Conservation (phyloP, 345 rosid species). For the Moringa oleifera region DNA sequence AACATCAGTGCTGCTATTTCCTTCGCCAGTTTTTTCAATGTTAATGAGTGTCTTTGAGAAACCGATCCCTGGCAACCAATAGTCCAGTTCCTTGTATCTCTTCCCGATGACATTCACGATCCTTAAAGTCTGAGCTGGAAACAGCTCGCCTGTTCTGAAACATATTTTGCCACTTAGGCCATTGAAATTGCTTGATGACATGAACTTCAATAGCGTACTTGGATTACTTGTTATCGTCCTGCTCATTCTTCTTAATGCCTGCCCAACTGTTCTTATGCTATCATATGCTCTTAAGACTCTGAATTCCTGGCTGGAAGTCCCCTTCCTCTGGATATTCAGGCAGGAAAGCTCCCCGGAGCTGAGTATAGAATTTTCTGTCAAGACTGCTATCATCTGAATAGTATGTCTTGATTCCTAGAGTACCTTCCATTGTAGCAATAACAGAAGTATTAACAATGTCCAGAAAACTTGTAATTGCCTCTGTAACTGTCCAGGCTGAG, state of each 20-base stretch:
- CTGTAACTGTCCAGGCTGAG: constrained; percentile 41
- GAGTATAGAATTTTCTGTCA: constrained; percentile 18
- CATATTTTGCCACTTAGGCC: constrained; percentile 40
- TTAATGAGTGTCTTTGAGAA: constrained; percentile 11
- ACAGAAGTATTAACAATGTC: constrained; percentile 34
- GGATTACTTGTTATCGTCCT: not conserved
- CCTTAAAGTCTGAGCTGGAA: constrained; percentile 2
- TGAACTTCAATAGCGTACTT: constrained; percentile 8
- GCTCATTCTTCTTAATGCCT: constrained; percentile 10
- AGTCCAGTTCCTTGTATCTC: constrained; percentile 26
- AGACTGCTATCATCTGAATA: constrained; percentile 9
- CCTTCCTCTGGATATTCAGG: constrained; percentile 22
- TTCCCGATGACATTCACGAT: constrained; percentile 31
- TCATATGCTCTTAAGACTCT: constrained; percentile 40
- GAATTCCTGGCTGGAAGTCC: constrained; percentile 27
- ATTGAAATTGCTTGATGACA: constrained; percentile 21
- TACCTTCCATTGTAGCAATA: constrained; percentile 33
- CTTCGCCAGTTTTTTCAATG: too few species aligned
- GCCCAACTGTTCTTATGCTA: constrained; percentile 20
- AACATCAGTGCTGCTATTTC: not conserved
- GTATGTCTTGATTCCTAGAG: too few species aligned
- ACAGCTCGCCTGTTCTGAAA: constrained; percentile 21
- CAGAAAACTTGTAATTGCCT: constrained; percentile 22
- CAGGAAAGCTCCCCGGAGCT: constrained; percentile 20
- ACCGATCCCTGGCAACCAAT: constrained; percentile 24